phyloP scores from a whole-genome alignment of 192 early-diverging fungal genomes.

The Diversispora eburnea region DNA sequence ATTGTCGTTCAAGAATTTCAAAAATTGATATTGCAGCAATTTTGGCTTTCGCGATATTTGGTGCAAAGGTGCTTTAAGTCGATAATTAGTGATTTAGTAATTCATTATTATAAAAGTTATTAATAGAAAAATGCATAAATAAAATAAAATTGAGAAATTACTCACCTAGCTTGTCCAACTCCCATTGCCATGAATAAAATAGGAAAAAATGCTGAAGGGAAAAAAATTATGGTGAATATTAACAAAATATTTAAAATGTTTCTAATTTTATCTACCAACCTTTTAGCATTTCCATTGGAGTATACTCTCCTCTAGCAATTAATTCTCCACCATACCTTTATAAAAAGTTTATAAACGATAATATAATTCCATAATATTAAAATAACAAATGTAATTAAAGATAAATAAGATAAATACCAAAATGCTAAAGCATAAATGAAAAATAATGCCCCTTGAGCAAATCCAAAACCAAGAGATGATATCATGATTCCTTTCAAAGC shows the following conservation, averaged over 20 bases:
- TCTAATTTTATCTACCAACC: too few relatives aligned
- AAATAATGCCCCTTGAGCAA: slow-evolving; percentile 65
- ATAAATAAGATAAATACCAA: slow-evolving; percentile 40
- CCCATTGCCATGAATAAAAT: slow-evolving; percentile 69
- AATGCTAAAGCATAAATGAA: slow-evolving; percentile 72
- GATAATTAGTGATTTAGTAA: neutral
- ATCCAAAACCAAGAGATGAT: slow-evolving; percentile 65
- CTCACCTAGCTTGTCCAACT: slow-evolving; percentile 55
- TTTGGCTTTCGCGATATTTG: slow-evolving; percentile 70
- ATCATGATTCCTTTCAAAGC: slow-evolving; percentile 60
- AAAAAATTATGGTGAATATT: too few relatives aligned
- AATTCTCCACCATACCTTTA: slow-evolving; percentile 51
- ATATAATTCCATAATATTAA: too few relatives aligned
- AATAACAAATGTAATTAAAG: too few relatives aligned
- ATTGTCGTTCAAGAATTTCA: slow-evolving; percentile 62
- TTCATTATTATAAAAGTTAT: too few relatives aligned
- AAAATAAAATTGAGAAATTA: neutral
- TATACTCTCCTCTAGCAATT: slow-evolving; percentile 46
- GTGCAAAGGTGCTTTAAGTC: slow-evolving; percentile 53
- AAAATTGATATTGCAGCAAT: slow-evolving; percentile 64
- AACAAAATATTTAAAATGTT: too few relatives aligned
- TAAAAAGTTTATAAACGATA: neutral
- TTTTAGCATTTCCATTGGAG: slow-evolving; percentile 42
- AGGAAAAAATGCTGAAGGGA: slow-evolving; percentile 65
- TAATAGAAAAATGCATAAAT: too few relatives aligned